phyloP scores from a whole-genome alignment of 2,329 filamentous ascomycete species.

The Alternaria longipes region DNA sequence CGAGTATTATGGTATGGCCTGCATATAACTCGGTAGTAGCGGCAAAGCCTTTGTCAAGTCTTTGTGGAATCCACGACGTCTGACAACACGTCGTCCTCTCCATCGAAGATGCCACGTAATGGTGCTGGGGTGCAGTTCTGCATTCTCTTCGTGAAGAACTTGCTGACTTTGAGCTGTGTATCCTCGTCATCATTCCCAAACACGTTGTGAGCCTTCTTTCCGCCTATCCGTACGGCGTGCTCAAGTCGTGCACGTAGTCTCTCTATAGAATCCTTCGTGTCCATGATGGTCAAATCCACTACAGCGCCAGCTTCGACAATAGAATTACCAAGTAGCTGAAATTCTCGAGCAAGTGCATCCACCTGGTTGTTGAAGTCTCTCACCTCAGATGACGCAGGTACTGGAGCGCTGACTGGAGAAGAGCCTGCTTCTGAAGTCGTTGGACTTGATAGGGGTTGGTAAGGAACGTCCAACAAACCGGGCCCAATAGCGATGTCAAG shows the following conservation, averaged over 20 bases:
- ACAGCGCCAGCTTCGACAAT: slow-evolving; percentile 78
- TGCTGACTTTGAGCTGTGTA: slow-evolving; percentile 56
- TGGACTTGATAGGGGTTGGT: slow-evolving; percentile 40
- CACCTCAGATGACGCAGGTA: slow-evolving; percentile 46
- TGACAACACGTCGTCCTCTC: slow-evolving; percentile 12
- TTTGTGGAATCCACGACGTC: neutral
- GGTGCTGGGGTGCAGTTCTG: slow-evolving; percentile 9
- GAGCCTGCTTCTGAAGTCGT: slow-evolving; percentile 33
- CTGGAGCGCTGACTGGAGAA: slow-evolving; percentile 20
- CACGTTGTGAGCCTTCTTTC: slow-evolving; percentile 50
- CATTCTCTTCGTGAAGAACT: slow-evolving; percentile 22
- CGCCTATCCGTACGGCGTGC: slow-evolving; percentile 73
- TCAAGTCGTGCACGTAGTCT: slow-evolving; percentile 76
- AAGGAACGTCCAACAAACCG: slow-evolving; percentile 55
- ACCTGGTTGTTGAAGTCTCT: slow-evolving; percentile 73
- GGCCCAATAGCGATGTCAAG: slow-evolving; percentile 80
- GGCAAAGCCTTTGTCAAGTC: neutral
- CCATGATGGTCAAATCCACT: slow-evolving; percentile 65
- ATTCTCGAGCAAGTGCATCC: slow-evolving; percentile 67
- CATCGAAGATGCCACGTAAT: slow-evolving; percentile 23
- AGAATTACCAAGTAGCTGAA: slow-evolving; percentile 61
- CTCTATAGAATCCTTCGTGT: slow-evolving; percentile 80
- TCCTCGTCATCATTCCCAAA: slow-evolving; percentile 55
- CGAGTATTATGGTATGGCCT: neutral
- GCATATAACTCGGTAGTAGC: neutral